These are phyloP conservation scores for Novymonas esmeraldas DNA, from an alignment of 208 protist genomes.

Conservation along the genomic window DNA sequence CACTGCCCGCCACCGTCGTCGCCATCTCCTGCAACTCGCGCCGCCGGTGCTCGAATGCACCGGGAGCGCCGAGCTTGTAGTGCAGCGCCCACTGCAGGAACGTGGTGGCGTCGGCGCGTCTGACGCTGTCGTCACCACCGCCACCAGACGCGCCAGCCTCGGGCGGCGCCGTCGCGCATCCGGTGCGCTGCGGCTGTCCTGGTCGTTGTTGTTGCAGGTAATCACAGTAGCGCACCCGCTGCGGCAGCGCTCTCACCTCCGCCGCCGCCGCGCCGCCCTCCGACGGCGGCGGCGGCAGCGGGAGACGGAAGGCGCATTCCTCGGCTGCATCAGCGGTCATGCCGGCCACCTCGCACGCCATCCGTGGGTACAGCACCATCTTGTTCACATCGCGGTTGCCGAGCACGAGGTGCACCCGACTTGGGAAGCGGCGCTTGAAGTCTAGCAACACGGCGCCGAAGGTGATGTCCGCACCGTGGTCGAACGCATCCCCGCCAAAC, in stretches of 20 bases:
- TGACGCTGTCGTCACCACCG: not conserved
- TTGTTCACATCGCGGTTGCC: conserved; percentile 94
- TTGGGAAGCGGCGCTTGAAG: conserved; percentile 75
- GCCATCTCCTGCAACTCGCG: conserved; percentile 53
- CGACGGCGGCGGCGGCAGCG: conserved; percentile 6
- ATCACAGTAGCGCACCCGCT: conserved; percentile 25
- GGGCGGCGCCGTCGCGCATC: not conserved
- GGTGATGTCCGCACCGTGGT: conserved; percentile 79
- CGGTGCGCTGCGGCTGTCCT: not conserved
- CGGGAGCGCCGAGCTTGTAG: conserved; percentile 65
- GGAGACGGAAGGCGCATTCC: conserved; percentile 25
- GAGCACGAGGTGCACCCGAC: conserved; percentile 85
- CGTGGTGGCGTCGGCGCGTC: conserved; percentile 29
- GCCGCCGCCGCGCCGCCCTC: not conserved
- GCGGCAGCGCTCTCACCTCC: conserved; percentile 7
- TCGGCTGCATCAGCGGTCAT: conserved; percentile 30
- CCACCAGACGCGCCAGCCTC: not conserved
- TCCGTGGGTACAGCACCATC: conserved; percentile 63
- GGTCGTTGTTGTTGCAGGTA: conserved; percentile 5
- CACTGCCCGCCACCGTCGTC: conserved; percentile 1
- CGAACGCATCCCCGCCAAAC: conserved; percentile 91
- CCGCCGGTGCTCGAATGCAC: conserved; percentile 69
- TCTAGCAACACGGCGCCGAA: conserved; percentile 64
- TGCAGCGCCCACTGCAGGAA: conserved; percentile 74
- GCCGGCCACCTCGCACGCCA: conserved; percentile 24